Percentiles rank a stretch among this genome's conserved stretches.
phyloP scores from a whole-genome alignment of 257 asterid species.

The Ilex aquifolium region DNA sequence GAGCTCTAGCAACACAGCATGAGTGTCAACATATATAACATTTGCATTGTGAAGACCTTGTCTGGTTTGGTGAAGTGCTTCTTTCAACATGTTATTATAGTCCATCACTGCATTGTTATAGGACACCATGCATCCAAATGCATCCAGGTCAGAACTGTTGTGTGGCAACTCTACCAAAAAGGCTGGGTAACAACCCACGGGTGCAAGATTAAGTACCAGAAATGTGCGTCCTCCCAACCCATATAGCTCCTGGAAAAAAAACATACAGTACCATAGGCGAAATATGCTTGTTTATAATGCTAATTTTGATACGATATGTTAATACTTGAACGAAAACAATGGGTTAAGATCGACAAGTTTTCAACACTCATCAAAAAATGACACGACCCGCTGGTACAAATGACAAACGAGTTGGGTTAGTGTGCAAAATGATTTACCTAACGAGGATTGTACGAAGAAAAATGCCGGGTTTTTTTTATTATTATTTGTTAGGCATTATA shows the following conservation, averaged over 20 bases:
- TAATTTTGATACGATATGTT: too few relatives aligned
- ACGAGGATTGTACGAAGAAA: too few relatives aligned
- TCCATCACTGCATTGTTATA: slow-evolving; percentile 53
- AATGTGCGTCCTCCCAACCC: slow-evolving; percentile 53
- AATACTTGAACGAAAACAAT: too few relatives aligned
- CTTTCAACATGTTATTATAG: slow-evolving; percentile 53
- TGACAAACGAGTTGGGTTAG: too few relatives aligned
- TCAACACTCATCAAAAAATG: too few relatives aligned
- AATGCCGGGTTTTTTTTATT: too few relatives aligned
- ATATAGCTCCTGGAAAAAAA: slow-evolving; percentile 40
- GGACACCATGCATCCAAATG: slow-evolving; percentile 56
- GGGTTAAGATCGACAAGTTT: too few relatives aligned
- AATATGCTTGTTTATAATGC: too few relatives aligned
- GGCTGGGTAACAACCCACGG: slow-evolving; percentile 64
- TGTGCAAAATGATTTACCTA: too few relatives aligned
- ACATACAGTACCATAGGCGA: not conserved
- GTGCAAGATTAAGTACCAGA: slow-evolving; percentile 51
- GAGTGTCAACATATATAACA: slow-evolving; percentile 50
- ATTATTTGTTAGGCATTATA: too few relatives aligned
- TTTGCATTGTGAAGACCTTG: slow-evolving; percentile 42
- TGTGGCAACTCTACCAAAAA: slow-evolving; percentile 49
- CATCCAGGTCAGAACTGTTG: slow-evolving; percentile 44
- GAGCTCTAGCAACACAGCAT: slow-evolving; percentile 56
- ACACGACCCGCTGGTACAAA: too few relatives aligned
- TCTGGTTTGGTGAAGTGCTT: slow-evolving; percentile 40